phyloP scores from a whole-genome alignment of 176 grass and related monocot species.

The Poa annua region DNA sequence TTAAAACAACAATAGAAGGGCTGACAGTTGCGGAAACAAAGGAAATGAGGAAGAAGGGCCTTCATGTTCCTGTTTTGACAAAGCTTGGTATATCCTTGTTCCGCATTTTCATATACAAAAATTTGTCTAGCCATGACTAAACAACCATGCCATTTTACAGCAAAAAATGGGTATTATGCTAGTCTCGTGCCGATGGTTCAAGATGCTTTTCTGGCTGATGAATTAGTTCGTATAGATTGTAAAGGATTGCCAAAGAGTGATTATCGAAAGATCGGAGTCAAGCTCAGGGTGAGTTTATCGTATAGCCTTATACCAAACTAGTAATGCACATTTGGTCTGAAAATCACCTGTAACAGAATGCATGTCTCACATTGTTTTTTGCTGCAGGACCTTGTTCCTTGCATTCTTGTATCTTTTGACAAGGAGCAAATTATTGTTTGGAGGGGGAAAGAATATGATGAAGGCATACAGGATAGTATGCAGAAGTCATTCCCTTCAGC shows the following conservation, averaged over 20 bases:
- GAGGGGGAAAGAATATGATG: slow-evolving; percentile 68
- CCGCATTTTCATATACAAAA: neutral
- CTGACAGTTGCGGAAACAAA: slow-evolving; percentile 81
- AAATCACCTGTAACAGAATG: slow-evolving; percentile 6
- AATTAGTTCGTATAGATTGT: slow-evolving; percentile 83
- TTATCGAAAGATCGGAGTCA: slow-evolving; percentile 92
- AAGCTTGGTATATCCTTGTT: slow-evolving; percentile 68
- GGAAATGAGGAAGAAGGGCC: slow-evolving; percentile 82
- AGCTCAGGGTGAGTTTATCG: slow-evolving; percentile 72
- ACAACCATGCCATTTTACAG: slow-evolving; percentile 46
- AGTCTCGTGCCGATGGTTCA: slow-evolving; percentile 72
- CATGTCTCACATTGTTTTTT: slow-evolving; percentile 9
- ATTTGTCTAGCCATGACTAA: slow-evolving; percentile 10
- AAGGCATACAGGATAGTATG: slow-evolving; percentile 33
- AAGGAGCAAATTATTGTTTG: slow-evolving; percentile 90
- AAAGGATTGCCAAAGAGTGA: slow-evolving; percentile 77
- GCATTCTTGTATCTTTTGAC: slow-evolving; percentile 74
- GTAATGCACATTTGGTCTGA: neutral
- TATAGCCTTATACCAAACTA: neutral
- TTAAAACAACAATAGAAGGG: slow-evolving; percentile 79
- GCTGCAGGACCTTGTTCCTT: slow-evolving; percentile 81
- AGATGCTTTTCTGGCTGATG: slow-evolving; percentile 72
- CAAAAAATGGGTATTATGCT: slow-evolving; percentile 89
- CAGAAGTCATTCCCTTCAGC: slow-evolving; percentile 35
- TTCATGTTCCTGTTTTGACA: slow-evolving; percentile 64